phyloP scores from a whole-genome alignment of 148 eudicot species.

The Chenopodium formosanum region DNA sequence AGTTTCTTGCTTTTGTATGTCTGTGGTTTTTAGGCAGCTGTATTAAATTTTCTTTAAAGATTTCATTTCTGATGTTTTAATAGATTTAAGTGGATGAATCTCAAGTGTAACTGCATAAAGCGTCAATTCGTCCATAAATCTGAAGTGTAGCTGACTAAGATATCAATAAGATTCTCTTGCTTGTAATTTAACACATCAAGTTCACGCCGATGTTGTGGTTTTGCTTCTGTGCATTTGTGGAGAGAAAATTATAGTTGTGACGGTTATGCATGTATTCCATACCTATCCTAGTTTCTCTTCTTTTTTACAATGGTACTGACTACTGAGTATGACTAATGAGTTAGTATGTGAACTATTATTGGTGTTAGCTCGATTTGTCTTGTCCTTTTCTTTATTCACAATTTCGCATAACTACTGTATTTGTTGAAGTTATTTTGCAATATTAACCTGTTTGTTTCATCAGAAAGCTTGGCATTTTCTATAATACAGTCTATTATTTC shows the following conservation, averaged over 20 bases:
- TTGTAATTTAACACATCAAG: background rate
- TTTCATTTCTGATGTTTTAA: background rate
- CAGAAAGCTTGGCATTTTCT: background rate
- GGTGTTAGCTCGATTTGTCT: background rate
- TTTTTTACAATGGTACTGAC: too few relatives aligned
- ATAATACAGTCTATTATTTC: background rate
- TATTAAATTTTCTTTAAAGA: too few relatives aligned
- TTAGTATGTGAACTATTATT: background rate
- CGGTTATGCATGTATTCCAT: too few relatives aligned
- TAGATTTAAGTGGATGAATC: background rate
- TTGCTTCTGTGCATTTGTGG: background rate
- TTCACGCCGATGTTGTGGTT: background rate
- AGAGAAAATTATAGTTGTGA: too few relatives aligned
- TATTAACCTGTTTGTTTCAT: background rate
- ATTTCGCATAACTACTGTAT: background rate
- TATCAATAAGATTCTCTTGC: background rate
- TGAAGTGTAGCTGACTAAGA: background rate
- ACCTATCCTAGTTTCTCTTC: too few relatives aligned
- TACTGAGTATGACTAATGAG: too few relatives aligned
- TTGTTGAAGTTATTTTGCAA: background rate
- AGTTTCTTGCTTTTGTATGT: background rate
- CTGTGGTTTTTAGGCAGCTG: background rate
- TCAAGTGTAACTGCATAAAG: background rate
- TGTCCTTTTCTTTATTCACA: too few relatives aligned
- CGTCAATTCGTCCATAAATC: background rate